phyloP scores from a whole-genome alignment of 2,329 filamentous ascomycete species.

The Pseudofabraea citricarpa region DNA sequence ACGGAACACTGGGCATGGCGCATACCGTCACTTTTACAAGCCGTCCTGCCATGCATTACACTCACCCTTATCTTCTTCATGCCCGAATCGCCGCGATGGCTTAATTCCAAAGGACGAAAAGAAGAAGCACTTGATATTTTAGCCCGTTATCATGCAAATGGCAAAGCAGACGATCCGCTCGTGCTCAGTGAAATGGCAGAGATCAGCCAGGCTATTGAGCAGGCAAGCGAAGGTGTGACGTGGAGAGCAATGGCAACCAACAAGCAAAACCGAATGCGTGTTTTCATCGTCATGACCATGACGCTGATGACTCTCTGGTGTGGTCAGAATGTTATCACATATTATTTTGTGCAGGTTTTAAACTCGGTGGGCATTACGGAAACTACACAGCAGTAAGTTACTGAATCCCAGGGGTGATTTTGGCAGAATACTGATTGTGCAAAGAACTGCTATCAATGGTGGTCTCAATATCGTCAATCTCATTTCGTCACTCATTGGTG shows the following conservation, averaged over 20 bases:
- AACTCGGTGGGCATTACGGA: not conserved
- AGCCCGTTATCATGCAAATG: slow-evolving; percentile 48
- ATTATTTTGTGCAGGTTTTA: slow-evolving; percentile 1
- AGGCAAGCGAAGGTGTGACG: slow-evolving; percentile 10
- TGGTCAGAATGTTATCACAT: slow-evolving; percentile 1
- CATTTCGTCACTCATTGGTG: not conserved
- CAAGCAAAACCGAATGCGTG: not conserved
- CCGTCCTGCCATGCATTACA: not conserved
- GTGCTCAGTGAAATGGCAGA: slow-evolving; percentile 3
- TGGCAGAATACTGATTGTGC: too few relatives aligned
- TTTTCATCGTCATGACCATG: not conserved
- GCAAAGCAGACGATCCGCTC: slow-evolving; percentile 11
- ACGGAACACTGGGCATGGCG: slow-evolving; percentile 33
- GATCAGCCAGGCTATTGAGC: not conserved
- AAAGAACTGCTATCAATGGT: slow-evolving; percentile 9
- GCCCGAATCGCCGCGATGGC: slow-evolving; percentile 2
- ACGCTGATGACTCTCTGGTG: not conserved
- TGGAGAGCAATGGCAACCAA: slow-evolving; percentile 9
- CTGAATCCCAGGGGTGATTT: too few relatives aligned
- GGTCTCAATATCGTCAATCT: slow-evolving; percentile 4
- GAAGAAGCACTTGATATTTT: slow-evolving; percentile 36
- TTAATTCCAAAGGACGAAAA: not conserved
- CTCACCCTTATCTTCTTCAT: slow-evolving; percentile 2
- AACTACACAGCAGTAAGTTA: not conserved
- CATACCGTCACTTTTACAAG: slow-evolving; percentile 31